phyloP scores from a whole-genome alignment of 2,329 filamentous ascomycete species.

The Lachnellula occidentalis region DNA sequence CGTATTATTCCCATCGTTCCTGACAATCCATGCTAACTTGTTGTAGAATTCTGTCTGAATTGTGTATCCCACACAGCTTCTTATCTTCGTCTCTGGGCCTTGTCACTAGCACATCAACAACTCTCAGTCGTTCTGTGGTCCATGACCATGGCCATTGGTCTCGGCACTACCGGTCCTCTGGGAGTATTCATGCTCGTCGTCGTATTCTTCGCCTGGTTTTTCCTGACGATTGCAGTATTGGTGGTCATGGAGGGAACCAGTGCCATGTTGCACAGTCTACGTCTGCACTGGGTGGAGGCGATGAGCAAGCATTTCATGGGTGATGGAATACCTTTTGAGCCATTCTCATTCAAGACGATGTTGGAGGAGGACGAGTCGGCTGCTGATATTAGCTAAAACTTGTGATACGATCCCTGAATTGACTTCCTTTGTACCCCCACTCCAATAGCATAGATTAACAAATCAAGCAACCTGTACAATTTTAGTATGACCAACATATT shows the following conservation, averaged over 20 bases:
- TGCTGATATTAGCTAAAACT: conserved; percentile 41
- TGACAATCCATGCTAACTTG: conserved; percentile 28
- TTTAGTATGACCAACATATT: conserved; percentile 10
- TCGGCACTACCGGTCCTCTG: conserved; percentile 57
- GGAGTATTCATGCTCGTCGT: conserved; percentile 78
- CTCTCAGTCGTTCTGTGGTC: conserved; percentile 92
- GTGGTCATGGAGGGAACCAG: conserved; percentile 95
- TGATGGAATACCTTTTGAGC: conserved; percentile 78
- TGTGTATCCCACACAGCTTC: conserved; percentile 98
- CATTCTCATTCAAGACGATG: conserved; percentile 80
- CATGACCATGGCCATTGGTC: conserved; percentile 83
- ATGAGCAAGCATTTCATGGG: conserved; percentile 98
- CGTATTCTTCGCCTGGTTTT: conserved; percentile 86
- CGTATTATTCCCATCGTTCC: conserved; percentile 33
- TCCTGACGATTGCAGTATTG: conserved; percentile 71
- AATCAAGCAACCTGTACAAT: conserved; percentile 19
- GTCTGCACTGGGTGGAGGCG: conserved; percentile 93
- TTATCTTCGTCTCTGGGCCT: conserved; percentile 95
- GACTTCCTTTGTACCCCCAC: conserved; percentile 2
- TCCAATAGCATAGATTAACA: conserved; percentile 14
- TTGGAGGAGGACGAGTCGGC: conserved; percentile 74
- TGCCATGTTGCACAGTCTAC: conserved; percentile 88
- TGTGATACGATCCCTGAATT: not conserved
- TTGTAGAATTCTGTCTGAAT: conserved; percentile 91
- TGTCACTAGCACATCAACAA: conserved; percentile 97